Evolutionary conservation across 2,329 filamentous ascomycete genomes (phyloP), one percentile per base, ranked within the genome.

Genomic region (Pseudogymnoascus sp.): DNA sequence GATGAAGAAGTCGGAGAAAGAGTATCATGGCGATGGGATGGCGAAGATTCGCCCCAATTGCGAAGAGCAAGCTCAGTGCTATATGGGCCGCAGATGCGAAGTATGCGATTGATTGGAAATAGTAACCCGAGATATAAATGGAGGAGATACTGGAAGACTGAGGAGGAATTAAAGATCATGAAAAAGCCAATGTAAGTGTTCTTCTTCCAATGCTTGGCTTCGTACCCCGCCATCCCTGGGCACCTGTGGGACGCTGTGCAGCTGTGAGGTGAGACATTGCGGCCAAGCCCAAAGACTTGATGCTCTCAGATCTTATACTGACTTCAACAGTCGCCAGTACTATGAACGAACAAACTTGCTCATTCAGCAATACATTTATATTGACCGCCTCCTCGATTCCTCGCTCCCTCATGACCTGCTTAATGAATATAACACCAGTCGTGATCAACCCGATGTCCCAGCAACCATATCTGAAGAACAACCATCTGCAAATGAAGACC

Each of bases 301-400:
- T 16, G 34, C 23, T 34, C 28, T 34, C 14, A 14, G 34, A 34
- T 21, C 6, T 11, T n/a, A 31, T 37, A 64, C 42, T 65, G 23
- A 12, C 43, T 37, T 9, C 5, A 62, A 46, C 18, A 88, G 85
- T 65, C 89, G 92, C 56, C 73, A 88, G 71, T 97, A 96, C 77
- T 96, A 97, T 72, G 88, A 96, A 78, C 86, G 90, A 46, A 93
- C 88, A 72, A 97, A 97, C 76, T 87, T 88, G 68, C 80, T 97
- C 46, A 86, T 97, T 64, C 90, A 95, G 74, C 89, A 96, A 73
- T 97, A 97, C 74, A 81, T 96, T 66, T 97, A 96, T 74, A 96
- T 97, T 69, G 93, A 97, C 76, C 85, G 88, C 61, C 80, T 97
- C 63, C 82, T 97, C 65, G 92, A 96, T 76, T 96, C 91, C 7